These are phyloP conservation scores for Microthlaspi erraticum DNA, from an alignment of 345 rosid species.

Conservation along the genomic window DNA sequence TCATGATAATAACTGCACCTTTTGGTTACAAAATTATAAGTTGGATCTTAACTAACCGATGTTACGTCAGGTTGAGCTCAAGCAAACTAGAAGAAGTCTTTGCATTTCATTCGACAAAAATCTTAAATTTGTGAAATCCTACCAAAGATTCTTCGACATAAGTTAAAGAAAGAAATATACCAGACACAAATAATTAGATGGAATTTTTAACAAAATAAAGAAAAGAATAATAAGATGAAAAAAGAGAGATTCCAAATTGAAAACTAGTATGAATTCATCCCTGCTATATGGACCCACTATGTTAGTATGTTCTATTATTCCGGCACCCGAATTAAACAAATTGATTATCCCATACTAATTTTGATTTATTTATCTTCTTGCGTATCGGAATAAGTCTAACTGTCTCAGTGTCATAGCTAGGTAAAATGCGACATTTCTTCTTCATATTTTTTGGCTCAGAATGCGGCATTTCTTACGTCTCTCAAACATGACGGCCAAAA, in stretches of 20 bases:
- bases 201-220: background rate
- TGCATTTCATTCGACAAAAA: constrained; percentile 17
- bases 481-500: constrained; percentile 22
- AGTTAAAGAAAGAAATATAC: background rate
- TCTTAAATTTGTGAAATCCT: constrained; percentile 30
- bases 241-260: constrained; percentile 11
- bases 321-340: constrained; percentile 7
- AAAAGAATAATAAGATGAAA: background rate
- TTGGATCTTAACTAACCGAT: background rate
- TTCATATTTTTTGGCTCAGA: too few relatives aligned
- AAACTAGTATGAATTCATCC: constrained; percentile 22
- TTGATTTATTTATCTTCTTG: background rate
- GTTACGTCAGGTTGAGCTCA: constrained; percentile 38
- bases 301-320: constrained; percentile 4
- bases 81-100: constrained; percentile 31
- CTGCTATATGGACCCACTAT: constrained; percentile 31
- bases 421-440: too few relatives aligned
- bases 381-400: background rate
- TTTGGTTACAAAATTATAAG: background rate
- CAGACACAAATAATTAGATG: background rate
- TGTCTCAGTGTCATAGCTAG: too few relatives aligned
- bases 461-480: background rate
- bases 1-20: background rate
- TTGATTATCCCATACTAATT: background rate
- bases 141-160: constrained; percentile 30